Base-by-base conservation (phyloP, 805 yeast genomes). In the Lipomyces yamanashiensis region DNA sequence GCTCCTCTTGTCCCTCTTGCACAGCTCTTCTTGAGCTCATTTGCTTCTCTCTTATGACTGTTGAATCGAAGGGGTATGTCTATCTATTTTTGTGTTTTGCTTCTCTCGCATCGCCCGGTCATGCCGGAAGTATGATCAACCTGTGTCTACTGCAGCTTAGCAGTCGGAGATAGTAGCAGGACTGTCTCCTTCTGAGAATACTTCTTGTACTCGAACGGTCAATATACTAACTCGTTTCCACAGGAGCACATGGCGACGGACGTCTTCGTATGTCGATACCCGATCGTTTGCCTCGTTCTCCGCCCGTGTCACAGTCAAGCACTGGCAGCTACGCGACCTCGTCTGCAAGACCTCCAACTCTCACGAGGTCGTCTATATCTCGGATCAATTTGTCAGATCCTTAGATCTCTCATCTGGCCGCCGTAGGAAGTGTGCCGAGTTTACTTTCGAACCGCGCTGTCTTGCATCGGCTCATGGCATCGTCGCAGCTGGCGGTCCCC, bases 311-410 rank as follows among this genome's bases (percentile, higher is more conserved):
- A 72, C 75, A 36, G 71, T 73, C 34, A 73, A 72, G 69, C 87
- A 90, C 77, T 91, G 96, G 96, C 97, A 90, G 74, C 79, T 91
- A 39, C 80, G 96, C 43, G 93, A 91, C 72, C 80, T 91, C 71
- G 78, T 91, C 6, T 83, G 85, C 64, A 65, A 67, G 81, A 80
- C 17, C 74, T 87, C 60, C 66, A 71, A 28, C 60, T 74, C 80
- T 66, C 72, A 82, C 64, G 79, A 79, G 49, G 77, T 89, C 8
- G 80, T 82, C 61, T 89, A 86, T 73, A 87, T 92, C 0, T 78
- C 78, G 62, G 84, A 85, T 48, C 85, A 84, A 63, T 72, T 81
- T 23, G 80, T 89, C 39, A 80, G 82, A 66, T 64, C 76, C 21
- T 74, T 84, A 9, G 80, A 83, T 66, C 74, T 83, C 37, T 64